These are phyloP conservation scores for Xylaria sp. DNA, from an alignment of 2,329 filamentous ascomycete genomes.

Conservation along the genomic window DNA sequence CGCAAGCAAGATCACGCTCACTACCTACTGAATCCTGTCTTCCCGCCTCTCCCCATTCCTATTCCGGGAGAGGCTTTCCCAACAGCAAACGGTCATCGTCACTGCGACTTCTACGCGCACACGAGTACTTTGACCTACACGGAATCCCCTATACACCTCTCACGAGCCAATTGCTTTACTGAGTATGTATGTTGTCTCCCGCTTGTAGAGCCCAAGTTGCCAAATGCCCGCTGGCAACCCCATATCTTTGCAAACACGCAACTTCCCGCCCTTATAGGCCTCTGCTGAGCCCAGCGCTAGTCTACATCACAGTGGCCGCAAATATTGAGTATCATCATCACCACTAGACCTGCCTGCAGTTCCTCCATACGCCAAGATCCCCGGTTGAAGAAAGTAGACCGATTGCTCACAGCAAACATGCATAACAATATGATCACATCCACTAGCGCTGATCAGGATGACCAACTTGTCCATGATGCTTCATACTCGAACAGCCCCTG, in stretches of 20 bases:
- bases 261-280: conserved; percentile 41
- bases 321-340: conserved; percentile 42
- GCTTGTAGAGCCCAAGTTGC: conserved; percentile 56
- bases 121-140: conserved; percentile 52
- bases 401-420: conserved; percentile 51
- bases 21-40: conserved; percentile 44
- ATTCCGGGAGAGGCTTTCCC: conserved; percentile 49
- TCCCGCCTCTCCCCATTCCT: conserved; percentile 47
- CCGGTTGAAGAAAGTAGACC: conserved; percentile 40
- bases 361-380: conserved; percentile 40
- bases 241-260: conserved; percentile 47
- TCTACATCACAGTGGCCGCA: conserved; percentile 42
- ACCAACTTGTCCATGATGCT: conserved; percentile 57
- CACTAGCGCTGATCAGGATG: conserved; percentile 60
- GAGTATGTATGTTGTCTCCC: conserved; percentile 62
- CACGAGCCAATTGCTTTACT: conserved; percentile 55
- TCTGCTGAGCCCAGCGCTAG: conserved; percentile 40
- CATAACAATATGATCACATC: conserved; percentile 60
- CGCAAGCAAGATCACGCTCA: conserved; percentile 43
- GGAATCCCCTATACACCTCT: conserved; percentile 50
- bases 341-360: conserved; percentile 42
- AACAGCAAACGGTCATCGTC: conserved; percentile 46
- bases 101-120: conserved; percentile 53
- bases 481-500: conserved; percentile 61
- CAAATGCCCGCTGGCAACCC: conserved; percentile 50